Base-by-base conservation (phyloP, 768 basidiomycete species). In the Tubosaeta sp. region DNA sequence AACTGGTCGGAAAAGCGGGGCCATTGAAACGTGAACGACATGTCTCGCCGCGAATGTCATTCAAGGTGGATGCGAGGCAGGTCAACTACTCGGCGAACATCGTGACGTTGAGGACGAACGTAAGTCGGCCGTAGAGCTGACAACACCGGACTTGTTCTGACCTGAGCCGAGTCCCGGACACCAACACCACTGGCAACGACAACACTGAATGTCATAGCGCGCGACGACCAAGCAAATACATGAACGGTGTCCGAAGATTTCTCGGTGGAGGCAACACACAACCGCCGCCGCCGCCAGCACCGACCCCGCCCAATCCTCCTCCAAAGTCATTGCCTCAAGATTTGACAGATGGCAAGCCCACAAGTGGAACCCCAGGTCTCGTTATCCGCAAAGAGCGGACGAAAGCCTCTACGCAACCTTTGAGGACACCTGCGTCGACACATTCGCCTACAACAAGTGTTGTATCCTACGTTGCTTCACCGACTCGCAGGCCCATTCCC, bases 1-100 rank as follows among this genome's bases (percentile, higher is more conserved):
- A 97, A 97, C 70, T 89, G 87, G 77, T 94, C 92, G 46, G 91
- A 94, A 73, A 98, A 98, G 52, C 89, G 84, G 48, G 95, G 94
- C 89, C 92, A 97, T 76, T 93, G 80, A 73, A 99, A 99, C 50
- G 86, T 84, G 71, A 92, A 92, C 59, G 87, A 89, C 88, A 90
- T 90, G 61, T 52, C 14, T 38, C 24, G 38, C 43, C 30, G 35
- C 34, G 32, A 48, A 11, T 44, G 49, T 27, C 49, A 35, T 38
- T 25, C 43, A 18, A 49, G 36, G 45, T 7, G 41, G 27, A 21
- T 35, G 38, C 19, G 21, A n/a, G 27, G 7, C 32, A 30, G 32
- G 44, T 58, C 50, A 49, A 45, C 27, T 40, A 25, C 13, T 51
- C 25, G 41, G 25, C 24, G 64, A 29, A 34, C 64, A 64, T 64